Evolutionary conservation across 2,329 filamentous ascomycete species (phyloP).

Genomic region (Hymenoscyphus infarciens): DNA sequence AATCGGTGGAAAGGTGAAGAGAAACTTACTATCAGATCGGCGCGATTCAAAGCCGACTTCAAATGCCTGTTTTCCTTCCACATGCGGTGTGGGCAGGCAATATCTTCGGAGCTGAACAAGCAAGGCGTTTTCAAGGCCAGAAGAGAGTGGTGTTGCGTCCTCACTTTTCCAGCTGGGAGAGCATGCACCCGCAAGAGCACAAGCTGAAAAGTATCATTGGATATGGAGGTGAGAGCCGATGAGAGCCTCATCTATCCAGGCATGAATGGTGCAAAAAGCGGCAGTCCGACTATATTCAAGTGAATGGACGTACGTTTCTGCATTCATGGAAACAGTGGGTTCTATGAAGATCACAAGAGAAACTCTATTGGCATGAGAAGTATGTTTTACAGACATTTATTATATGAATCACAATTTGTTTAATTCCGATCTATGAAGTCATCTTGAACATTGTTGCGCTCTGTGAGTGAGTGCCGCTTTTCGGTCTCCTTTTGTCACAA

Average conservation of each 20-base stretch:
- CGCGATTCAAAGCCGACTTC: slow-evolving; percentile 1
- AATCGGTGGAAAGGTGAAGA: background rate
- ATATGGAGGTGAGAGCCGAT: background rate
- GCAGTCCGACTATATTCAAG: background rate
- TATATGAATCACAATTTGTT: background rate
- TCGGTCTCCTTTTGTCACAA: background rate
- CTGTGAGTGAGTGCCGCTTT: background rate
- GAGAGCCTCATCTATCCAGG: slow-evolving; percentile 7
- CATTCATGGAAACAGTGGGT: background rate
- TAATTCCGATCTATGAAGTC: background rate
- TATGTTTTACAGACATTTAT: background rate
- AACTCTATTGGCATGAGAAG: too few species aligned
- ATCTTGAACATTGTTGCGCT: background rate
- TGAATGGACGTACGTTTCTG: background rate
- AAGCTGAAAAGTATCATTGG: background rate
- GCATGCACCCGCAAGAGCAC: background rate
- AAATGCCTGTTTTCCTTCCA: background rate
- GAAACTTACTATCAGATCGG: slow-evolving; percentile 5
- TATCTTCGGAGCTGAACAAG: background rate
- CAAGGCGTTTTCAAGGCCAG: background rate
- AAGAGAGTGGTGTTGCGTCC: background rate
- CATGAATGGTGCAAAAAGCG: background rate
- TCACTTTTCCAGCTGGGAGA: background rate
- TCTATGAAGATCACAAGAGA: too few species aligned
- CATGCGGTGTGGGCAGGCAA: background rate